Evolutionary conservation across 2,329 filamentous ascomycete species (phyloP).

Genomic region (Colletotrichum ledebouriae): DNA sequence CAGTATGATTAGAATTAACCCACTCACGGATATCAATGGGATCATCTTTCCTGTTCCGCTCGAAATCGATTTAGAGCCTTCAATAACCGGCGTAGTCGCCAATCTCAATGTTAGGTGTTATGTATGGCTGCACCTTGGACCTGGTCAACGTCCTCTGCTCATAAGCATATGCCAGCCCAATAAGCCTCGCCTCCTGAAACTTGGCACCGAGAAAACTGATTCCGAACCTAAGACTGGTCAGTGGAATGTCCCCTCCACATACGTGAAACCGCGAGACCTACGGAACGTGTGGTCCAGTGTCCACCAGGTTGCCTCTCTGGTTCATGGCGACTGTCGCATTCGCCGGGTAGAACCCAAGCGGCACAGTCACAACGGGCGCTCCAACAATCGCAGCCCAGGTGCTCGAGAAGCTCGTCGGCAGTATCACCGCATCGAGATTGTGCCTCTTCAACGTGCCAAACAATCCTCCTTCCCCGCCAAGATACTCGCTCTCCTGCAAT

Average conservation of each 20-base stretch:
- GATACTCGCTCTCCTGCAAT: constrained; percentile 66
- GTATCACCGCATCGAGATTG: constrained; percentile 69
- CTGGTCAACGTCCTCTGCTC: constrained; percentile 67
- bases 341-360: constrained; percentile 62
- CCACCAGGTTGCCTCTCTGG: constrained; percentile 38
- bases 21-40: no score
- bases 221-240: constrained; percentile 61
- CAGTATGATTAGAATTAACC: no score
- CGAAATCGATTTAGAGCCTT: no score
- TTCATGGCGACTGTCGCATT: constrained; percentile 40
- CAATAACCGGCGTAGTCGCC: constrained; percentile 44
- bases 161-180: constrained; percentile 76
- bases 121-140: constrained; percentile 46
- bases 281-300: constrained; percentile 42
- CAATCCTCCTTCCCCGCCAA: constrained; percentile 71
- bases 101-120: constrained; percentile 51
- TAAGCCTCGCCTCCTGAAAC: constrained; percentile 71
- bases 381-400: constrained; percentile 45
- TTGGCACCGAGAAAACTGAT: constrained; percentile 71
- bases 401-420: constrained; percentile 62
- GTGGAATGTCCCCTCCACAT: background rate
- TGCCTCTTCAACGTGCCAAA: constrained; percentile 68
- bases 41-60: no score
- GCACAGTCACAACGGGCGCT: constrained; percentile 70
- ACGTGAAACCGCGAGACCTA: constrained; percentile 1